Evolutionary conservation across 352 stramenopile genomes (phyloP).

Genomic region (Globisporangium apiculatum): DNA sequence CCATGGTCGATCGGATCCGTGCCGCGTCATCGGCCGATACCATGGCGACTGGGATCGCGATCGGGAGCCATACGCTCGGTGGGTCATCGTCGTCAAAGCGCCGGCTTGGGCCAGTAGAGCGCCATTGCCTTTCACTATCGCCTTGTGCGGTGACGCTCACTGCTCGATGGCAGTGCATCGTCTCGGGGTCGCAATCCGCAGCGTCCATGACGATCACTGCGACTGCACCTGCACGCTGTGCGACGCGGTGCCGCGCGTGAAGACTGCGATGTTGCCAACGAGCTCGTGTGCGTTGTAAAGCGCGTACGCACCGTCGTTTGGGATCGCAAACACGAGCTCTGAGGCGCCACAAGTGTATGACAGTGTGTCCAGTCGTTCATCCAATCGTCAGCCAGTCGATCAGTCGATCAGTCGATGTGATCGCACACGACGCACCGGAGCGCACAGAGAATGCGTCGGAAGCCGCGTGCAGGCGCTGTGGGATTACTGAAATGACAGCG

Average conservation of each 20-base stretch:
- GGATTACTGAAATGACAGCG: slow-evolving; percentile 1
- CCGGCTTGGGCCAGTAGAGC: not conserved
- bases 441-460: not conserved
- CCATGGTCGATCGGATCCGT: slow-evolving; percentile 10
- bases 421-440: slow-evolving; percentile 1
- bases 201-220: slow-evolving; percentile 9
- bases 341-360: too few relatives aligned
- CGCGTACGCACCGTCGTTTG: slow-evolving; percentile 11
- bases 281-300: slow-evolving; percentile 14
- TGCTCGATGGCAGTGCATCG: slow-evolving; percentile 11
- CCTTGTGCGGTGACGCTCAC: not conserved
- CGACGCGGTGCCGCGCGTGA: slow-evolving; percentile 11
- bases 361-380: not conserved
- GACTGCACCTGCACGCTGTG: slow-evolving; percentile 10
- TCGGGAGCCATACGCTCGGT: slow-evolving; percentile 4
- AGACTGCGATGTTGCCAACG: slow-evolving; percentile 10
- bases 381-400: not conserved
- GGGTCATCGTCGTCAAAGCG: slow-evolving; percentile 6
- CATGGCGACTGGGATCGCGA: slow-evolving; percentile 11
- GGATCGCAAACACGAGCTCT: slow-evolving; percentile 14
- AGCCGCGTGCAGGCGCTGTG: slow-evolving; percentile 4
- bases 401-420: not conserved
- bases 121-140: not conserved
- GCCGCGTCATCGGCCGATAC: slow-evolving; percentile 6
- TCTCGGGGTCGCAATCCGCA: slow-evolving; percentile 5